Base-by-base conservation (phyloP, 805 yeast genomes). In the Zygosaccharomyces gambellarensis region DNA sequence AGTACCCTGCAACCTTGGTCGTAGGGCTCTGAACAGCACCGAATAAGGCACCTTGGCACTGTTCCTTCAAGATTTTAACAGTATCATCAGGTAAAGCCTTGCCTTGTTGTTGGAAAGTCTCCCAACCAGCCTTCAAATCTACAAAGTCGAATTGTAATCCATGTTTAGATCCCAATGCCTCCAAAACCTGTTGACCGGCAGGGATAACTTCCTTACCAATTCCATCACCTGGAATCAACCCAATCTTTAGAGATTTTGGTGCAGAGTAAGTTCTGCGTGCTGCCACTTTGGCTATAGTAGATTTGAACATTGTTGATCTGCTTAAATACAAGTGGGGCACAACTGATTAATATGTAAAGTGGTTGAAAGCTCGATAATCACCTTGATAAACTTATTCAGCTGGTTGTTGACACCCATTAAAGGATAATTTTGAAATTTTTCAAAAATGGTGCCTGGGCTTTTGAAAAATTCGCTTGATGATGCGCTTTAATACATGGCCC, bases 21-120 rank as follows among this genome's bases (percentile, higher is more conserved):
- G 96, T 78, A 58, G 99, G 99, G 17, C 97, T 90, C 43, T 90
- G 88, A 48, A 94, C 99, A 49, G 99, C 96, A 60, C 99, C 99
- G 63, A 94, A 94, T 48, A 94, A 77, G 17, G 98, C 99, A 75
- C 97, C 98, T 63, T 94, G 96, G 72, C 99, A 94, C 57, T 85
- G 83, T 29, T 76, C 73, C 64, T 83, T 78, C 68, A 94, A 81
- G 9, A 80, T 73, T 34, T 81, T 81, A 29, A 94, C 92, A 21
- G 99, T 94, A 61, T 82, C 87, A 43, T 90, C 95, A 21, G 99
- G 99, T 55, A 94, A 78, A 34, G 99, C 98, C 47, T 86, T 83
- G 46, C 99, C 99, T n/a, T 96, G 89, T 64, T 83, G 79, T 69
- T 89, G 84, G 79, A 94, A 94, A 60, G 85, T 82, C 70, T 92